A percentile compares a stretch with the other conserved stretches of the same genome.
Conservation (phyloP, 257 asterid species). For the Agastache rugosa region DNA sequence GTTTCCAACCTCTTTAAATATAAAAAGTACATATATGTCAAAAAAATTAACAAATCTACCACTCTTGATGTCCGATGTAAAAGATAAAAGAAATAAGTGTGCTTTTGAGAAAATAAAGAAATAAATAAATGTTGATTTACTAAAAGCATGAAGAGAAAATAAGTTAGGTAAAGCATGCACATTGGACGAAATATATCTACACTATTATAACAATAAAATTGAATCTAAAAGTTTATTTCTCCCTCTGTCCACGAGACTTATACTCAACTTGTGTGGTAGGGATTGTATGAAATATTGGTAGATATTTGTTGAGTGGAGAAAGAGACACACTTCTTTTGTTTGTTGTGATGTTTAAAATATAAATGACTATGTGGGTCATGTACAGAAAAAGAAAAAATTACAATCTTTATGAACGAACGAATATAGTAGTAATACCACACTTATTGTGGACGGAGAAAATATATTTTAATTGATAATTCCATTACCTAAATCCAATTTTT, state of each 20-base stretch:
- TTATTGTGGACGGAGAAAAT: too few species aligned
- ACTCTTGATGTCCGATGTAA: background rate
- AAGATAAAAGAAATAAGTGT: background rate
- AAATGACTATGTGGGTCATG: too few species aligned
- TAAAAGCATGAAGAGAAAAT: constrained; percentile 36
- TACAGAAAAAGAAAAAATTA: too few species aligned
- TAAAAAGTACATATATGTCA: background rate
- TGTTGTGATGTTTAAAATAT: too few species aligned
- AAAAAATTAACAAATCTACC: constrained; percentile 13
- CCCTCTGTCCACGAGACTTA: too few species aligned
- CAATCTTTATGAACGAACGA: too few species aligned
- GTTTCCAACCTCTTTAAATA: too few species aligned
- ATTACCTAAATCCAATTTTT: background rate
- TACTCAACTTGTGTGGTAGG: too few species aligned
- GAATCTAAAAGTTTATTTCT: constrained; percentile 34
- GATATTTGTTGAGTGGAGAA: too few species aligned
- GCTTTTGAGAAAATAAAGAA: background rate
- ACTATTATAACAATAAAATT: constrained; percentile 23
- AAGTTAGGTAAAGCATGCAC: constrained; percentile 64
- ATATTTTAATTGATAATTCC: background rate
- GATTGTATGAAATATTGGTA: too few species aligned
- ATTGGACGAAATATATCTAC: constrained; percentile 52
- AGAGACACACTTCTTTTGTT: too few species aligned
- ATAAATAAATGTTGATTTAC: constrained; percentile 29
- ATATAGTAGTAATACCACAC: too few species aligned